These are phyloP conservation scores for Ophiostoma sp. DNA, from an alignment of 2,329 filamentous ascomycete species.

Conservation along the genomic window DNA sequence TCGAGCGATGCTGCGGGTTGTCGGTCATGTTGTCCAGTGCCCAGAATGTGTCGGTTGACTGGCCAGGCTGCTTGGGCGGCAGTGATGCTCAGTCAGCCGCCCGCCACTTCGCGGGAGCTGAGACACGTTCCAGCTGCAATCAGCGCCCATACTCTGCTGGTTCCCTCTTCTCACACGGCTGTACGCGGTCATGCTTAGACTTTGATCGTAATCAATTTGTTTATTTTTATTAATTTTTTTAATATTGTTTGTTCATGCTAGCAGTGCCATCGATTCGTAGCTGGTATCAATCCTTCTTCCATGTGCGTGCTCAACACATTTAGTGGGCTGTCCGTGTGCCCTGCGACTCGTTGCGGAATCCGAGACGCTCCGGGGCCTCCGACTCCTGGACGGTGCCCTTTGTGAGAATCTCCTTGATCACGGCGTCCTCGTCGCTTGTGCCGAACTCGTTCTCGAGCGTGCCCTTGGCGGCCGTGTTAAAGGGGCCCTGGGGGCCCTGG, in stretches of 20 bases:
- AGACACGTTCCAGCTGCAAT: no score
- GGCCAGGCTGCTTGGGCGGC: not conserved
- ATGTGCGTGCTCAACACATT: not conserved
- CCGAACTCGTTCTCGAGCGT: conserved; percentile 83
- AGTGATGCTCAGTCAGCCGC: not conserved
- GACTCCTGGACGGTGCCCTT: conserved; percentile 62
- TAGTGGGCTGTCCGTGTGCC: conserved; percentile 34
- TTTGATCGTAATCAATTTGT: not conserved
- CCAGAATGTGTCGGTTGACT: not conserved
- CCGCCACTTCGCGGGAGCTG: not conserved
- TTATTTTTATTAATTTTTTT: not conserved
- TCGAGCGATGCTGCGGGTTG: not conserved
- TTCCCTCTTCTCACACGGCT: no score
- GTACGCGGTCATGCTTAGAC: no score
- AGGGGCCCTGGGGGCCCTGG: conserved; percentile 76
- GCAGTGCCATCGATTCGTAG: not conserved
- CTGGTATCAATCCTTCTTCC: not conserved
- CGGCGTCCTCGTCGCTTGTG: conserved; percentile 70
- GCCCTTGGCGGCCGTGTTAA: conserved; percentile 69
- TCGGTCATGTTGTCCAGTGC: not conserved
- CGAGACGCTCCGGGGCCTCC: conserved; percentile 50
- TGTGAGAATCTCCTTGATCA: conserved; percentile 75
- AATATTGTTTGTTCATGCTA: not conserved
- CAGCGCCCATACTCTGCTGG: no score
- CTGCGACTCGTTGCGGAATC: conserved; percentile 49